phyloP scores from a whole-genome alignment of 2,329 filamentous ascomycete species.

The Claviceps pazoutovae region DNA sequence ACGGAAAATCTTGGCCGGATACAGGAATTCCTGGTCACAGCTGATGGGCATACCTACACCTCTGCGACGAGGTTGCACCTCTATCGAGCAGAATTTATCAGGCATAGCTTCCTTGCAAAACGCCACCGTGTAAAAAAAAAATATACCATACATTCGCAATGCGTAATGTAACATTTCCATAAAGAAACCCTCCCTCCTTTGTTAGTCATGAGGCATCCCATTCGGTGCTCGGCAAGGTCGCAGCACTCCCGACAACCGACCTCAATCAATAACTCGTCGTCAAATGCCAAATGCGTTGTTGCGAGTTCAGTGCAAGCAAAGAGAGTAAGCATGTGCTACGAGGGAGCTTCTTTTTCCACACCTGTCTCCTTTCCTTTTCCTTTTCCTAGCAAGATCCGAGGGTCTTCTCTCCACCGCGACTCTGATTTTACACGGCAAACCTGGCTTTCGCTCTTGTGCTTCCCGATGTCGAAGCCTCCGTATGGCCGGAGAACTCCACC shows the following conservation, averaged over 20 bases:
- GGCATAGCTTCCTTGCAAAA: constrained; percentile 16
- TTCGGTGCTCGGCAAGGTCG: not conserved
- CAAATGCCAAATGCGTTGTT: not conserved
- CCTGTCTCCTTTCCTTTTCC: constrained; percentile 8
- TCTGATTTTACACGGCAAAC: constrained; percentile 56
- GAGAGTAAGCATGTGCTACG: not conserved
- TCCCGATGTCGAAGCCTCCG: constrained; percentile 80
- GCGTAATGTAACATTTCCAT: not conserved
- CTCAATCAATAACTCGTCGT: not conserved
- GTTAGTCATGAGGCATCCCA: not conserved
- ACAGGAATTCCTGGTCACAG: constrained; percentile 4
- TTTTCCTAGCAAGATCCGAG: not conserved
- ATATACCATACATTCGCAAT: not conserved
- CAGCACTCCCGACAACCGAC: not conserved
- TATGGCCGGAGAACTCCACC: constrained; percentile 94
- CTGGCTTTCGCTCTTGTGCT: constrained; percentile 95
- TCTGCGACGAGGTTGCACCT: not conserved
- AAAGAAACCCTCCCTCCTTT: not conserved
- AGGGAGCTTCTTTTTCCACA: constrained; percentile 12
- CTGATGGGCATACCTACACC: not conserved
- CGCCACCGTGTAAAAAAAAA: constrained; percentile 18
- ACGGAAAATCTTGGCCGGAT: constrained; percentile 12
- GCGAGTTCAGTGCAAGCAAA: not conserved
- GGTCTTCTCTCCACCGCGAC: not conserved
- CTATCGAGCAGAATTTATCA: constrained; percentile 3